phyloP scores from a whole-genome alignment of 176 grass and related monocot genomes.

The Poa annua region DNA sequence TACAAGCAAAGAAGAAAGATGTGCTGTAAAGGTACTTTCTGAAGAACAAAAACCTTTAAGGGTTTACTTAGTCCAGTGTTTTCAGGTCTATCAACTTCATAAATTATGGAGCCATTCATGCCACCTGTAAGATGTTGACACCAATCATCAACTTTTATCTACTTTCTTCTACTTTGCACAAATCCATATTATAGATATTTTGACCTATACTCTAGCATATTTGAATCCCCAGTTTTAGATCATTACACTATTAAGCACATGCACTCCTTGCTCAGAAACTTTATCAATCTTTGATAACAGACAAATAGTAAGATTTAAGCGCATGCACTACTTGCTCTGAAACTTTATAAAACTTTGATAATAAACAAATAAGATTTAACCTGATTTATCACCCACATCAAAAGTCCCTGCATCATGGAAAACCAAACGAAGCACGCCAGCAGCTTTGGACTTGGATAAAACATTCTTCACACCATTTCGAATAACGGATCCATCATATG shows the following conservation, averaged over 20 bases:
- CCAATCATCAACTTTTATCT: constrained; percentile 32
- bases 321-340: constrained; percentile 12
- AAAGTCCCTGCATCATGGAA: constrained; percentile 98
- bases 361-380: constrained; percentile 46
- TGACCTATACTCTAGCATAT: background rate
- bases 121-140: constrained; percentile 69
- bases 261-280: background rate
- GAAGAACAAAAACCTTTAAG: constrained; percentile 57
- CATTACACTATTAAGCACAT: background rate
- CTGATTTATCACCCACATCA: constrained; percentile 72
- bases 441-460: constrained; percentile 83
- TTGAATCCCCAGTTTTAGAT: background rate
- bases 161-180: constrained; percentile 16
- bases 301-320: constrained; percentile 35
- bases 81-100: constrained; percentile 91
- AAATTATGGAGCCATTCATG: constrained; percentile 96
- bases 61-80: constrained; percentile 85
- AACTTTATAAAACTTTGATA: constrained; percentile 18
- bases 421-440: constrained; percentile 84
- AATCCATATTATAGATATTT: constrained; percentile 8
- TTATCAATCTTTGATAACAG: constrained; percentile 9
- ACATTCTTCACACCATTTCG: constrained; percentile 65
- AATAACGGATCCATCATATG: constrained; percentile 63
- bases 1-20: constrained; percentile 27
- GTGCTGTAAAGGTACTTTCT: constrained; percentile 17